Percentiles rank a stretch among this genome's conserved stretches.
These are phyloP conservation scores for Umbelopsis sp. DNA, from an alignment of 371 early-diverging fungal species.

Conservation along the genomic window DNA sequence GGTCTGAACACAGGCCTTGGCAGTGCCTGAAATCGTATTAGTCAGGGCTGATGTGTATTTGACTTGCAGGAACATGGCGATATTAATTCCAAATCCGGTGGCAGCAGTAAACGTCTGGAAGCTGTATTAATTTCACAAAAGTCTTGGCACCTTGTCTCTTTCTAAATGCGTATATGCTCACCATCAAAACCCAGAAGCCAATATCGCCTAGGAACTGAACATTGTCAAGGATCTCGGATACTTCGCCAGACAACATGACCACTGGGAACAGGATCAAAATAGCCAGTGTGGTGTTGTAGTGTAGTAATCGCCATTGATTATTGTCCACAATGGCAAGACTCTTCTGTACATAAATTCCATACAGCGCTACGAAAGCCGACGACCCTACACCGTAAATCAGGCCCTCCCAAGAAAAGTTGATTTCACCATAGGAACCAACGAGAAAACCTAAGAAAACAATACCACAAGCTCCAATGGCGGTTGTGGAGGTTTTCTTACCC, in stretches of 20 bases:
- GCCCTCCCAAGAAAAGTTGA: conserved; percentile 74
- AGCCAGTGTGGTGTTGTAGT: conserved; percentile 74
- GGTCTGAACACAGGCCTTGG: conserved; percentile 77
- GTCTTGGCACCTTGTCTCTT: not conserved
- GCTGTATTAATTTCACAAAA: not conserved
- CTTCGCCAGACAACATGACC: conserved; percentile 66
- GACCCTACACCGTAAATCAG: conserved; percentile 71
- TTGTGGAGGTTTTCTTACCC: conserved; percentile 56
- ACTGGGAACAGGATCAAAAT: conserved; percentile 64
- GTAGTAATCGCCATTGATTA: conserved; percentile 75
- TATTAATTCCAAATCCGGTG: conserved; percentile 76
- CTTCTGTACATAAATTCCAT: conserved; percentile 80
- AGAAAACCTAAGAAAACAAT: conserved; percentile 75
- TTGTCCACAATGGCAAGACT: conserved; percentile 66
- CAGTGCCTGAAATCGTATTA: conserved; percentile 80
- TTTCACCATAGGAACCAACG: conserved; percentile 72
- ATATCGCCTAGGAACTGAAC: conserved; percentile 54
- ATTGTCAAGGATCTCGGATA: conserved; percentile 49
- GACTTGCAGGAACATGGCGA: conserved; percentile 79
- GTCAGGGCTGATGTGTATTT: conserved; percentile 79
- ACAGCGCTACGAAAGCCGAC: conserved; percentile 73
- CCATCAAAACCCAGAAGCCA: conserved; percentile 72
- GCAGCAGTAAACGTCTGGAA: conserved; percentile 66
- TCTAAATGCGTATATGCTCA: conserved; percentile 16
- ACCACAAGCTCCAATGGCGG: conserved; percentile 63